These are phyloP conservation scores for Cordyceps tenuipes DNA, from an alignment of 2,329 filamentous ascomycete genomes.

Conservation along the genomic window DNA sequence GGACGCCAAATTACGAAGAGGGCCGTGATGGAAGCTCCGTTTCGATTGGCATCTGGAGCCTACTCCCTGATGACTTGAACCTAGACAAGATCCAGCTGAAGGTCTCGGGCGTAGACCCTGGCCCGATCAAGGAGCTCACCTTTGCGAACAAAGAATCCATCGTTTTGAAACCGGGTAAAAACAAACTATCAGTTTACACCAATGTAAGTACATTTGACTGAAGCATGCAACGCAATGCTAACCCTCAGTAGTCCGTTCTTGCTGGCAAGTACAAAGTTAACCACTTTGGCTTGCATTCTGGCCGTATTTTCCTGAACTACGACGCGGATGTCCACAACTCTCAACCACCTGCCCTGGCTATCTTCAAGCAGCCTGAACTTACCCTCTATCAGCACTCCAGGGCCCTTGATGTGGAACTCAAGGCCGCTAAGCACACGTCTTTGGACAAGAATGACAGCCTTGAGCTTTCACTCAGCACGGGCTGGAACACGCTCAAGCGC, in stretches of 20 bases:
- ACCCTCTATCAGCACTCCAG: conserved; percentile 64
- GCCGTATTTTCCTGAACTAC: conserved; percentile 57
- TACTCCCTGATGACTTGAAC: conserved; percentile 62
- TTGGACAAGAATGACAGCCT: conserved; percentile 72
- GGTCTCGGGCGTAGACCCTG: conserved; percentile 47
- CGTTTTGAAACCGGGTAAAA: conserved; percentile 40
- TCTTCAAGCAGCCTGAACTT: conserved; percentile 54
- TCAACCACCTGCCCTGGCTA: conserved; percentile 35
- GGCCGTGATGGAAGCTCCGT: conserved; percentile 69
- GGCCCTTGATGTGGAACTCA: conserved; percentile 60
- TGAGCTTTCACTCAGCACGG: conserved; percentile 63
- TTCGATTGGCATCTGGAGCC: conserved; percentile 57
- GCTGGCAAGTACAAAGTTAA: conserved; percentile 70
- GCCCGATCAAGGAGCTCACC: conserved; percentile 51
- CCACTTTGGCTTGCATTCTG: conserved; percentile 55
- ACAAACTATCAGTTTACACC: conserved; percentile 27
- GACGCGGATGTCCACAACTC: conserved; percentile 50
- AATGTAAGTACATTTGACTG: conserved; percentile 22
- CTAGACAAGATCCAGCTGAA: conserved; percentile 58
- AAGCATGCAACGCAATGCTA: conserved; percentile 15
- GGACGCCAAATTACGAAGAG: conserved; percentile 59
- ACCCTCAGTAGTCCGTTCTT: conserved; percentile 45
- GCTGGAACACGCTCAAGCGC: conserved; percentile 59
- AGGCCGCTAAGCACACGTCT: conserved; percentile 61
- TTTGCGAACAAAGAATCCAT: conserved; percentile 23